Evolutionary conservation across 202 grass and related monocot species (phyloP).

Genomic region (Carex arenaria): DNA sequence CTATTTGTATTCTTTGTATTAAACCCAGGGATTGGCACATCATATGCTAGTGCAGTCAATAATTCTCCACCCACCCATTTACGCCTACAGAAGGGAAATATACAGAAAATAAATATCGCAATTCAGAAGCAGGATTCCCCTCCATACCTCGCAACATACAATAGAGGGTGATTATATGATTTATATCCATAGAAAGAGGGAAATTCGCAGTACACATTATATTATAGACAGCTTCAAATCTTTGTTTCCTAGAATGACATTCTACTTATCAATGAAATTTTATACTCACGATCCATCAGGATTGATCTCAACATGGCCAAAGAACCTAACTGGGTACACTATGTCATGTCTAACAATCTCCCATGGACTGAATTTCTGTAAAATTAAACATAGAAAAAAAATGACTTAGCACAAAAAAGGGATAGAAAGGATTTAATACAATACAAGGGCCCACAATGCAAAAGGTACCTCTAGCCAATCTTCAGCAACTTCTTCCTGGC

Average conservation of each 20-base stretch:
- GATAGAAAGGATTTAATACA: slow-evolving; percentile 10
- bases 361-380: slow-evolving; percentile 94
- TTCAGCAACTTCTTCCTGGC: slow-evolving; percentile 88
- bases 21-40: slow-evolving; percentile 96
- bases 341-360: slow-evolving; percentile 93
- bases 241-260: slow-evolving; percentile 13
- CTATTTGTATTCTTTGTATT: slow-evolving; percentile 92
- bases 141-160: not conserved
- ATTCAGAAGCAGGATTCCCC: not conserved
- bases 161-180: not conserved
- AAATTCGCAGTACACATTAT: not conserved
- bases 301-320: slow-evolving; percentile 78
- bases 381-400: slow-evolving; percentile 19
- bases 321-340: slow-evolving; percentile 84
- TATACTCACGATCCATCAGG: slow-evolving; percentile 73
- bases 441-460: not conserved
- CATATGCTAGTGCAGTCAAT: slow-evolving; percentile 77
- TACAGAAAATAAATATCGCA: slow-evolving; percentile 17
- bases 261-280: slow-evolving; percentile 11
- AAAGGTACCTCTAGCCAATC: slow-evolving; percentile 90
- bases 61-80: slow-evolving; percentile 88
- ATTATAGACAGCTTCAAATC: not conserved
- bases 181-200: not conserved
- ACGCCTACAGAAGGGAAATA: slow-evolving; percentile 44
- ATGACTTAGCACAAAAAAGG: slow-evolving; percentile 9